These are phyloP conservation scores for Coniochaeta ligniaria DNA, from an alignment of 2,329 filamentous ascomycete species.

Conservation along the genomic window DNA sequence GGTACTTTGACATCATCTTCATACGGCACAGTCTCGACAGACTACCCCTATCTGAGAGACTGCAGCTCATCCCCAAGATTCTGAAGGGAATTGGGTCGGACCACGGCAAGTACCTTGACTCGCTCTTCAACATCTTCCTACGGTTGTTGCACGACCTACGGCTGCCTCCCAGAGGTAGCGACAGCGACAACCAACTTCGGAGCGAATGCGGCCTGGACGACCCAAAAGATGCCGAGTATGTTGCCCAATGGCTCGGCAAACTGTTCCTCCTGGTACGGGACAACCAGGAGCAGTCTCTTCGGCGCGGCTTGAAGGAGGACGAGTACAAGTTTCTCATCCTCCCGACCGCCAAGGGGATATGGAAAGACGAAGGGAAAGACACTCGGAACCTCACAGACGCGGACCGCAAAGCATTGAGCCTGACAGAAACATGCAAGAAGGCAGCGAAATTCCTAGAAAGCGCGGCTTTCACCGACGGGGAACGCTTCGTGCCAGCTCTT, in stretches of 20 bases:
- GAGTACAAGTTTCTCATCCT: conserved; percentile 65
- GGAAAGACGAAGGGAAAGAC: neutral
- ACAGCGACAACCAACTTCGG: conserved; percentile 67
- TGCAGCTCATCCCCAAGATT: conserved; percentile 64
- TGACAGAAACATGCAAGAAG: conserved; percentile 63
- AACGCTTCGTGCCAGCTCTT: conserved; percentile 77
- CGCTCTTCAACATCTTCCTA: conserved; percentile 77
- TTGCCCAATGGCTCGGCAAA: conserved; percentile 70
- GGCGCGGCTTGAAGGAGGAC: conserved; percentile 49
- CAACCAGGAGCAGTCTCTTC: conserved; percentile 15
- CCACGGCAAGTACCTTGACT: conserved; percentile 37
- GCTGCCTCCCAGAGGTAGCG: conserved; percentile 69
- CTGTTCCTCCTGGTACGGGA: conserved; percentile 48
- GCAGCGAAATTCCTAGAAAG: conserved; percentile 70
- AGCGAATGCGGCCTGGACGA: conserved; percentile 58
- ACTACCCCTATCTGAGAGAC: conserved; percentile 50
- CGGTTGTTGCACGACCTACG: conserved; percentile 64
- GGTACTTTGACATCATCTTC: conserved; percentile 83
- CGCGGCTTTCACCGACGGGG: conserved; percentile 74
- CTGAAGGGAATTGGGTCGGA: conserved; percentile 59
- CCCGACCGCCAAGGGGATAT: conserved; percentile 44
- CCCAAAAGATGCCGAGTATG: conserved; percentile 61
- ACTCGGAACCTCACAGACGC: neutral
- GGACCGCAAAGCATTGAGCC: conserved; percentile 37
- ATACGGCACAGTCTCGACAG: conserved; percentile 70